Conservation (phyloP, 495 filamentous ascomycete species). For the Podospora comata region DNA sequence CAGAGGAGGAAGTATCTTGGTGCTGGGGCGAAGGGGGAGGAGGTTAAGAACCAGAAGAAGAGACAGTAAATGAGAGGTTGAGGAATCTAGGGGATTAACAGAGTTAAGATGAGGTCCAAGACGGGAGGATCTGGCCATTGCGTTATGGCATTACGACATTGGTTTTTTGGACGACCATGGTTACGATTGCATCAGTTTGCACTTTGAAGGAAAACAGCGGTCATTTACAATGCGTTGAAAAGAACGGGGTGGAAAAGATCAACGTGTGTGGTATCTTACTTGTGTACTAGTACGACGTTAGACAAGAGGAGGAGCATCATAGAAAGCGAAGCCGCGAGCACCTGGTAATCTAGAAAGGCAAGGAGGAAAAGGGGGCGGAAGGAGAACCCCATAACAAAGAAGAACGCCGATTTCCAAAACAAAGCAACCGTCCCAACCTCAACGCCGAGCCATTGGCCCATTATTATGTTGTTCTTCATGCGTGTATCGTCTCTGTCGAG, state of each 20-base stretch:
- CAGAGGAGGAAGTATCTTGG: conserved; percentile 72
- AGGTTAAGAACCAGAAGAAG: conserved; percentile 29
- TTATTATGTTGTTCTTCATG: conserved; percentile 15
- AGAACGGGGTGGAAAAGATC: background rate
- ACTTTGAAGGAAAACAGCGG: background rate
- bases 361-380: background rate
- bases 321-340: background rate
- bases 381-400: background rate
- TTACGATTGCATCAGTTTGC: background rate
- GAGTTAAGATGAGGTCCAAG: background rate
- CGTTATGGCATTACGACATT: background rate
- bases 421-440: background rate
- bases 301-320: background rate
- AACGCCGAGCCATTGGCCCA: background rate
- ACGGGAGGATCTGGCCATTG: background rate
- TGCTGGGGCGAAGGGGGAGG: conserved; percentile 39
- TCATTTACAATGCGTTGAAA: background rate
- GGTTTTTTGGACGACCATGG: background rate
- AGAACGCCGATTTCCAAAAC: background rate
- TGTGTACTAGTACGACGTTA: background rate
- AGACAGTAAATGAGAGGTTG: conserved; percentile 14
- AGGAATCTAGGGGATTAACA: background rate
- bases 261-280: background rate
- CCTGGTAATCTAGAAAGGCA: background rate
- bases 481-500: conserved; percentile 19